Evolutionary conservation across 2,329 filamentous ascomycete species (phyloP).

Genomic region (Catunica adiposa): DNA sequence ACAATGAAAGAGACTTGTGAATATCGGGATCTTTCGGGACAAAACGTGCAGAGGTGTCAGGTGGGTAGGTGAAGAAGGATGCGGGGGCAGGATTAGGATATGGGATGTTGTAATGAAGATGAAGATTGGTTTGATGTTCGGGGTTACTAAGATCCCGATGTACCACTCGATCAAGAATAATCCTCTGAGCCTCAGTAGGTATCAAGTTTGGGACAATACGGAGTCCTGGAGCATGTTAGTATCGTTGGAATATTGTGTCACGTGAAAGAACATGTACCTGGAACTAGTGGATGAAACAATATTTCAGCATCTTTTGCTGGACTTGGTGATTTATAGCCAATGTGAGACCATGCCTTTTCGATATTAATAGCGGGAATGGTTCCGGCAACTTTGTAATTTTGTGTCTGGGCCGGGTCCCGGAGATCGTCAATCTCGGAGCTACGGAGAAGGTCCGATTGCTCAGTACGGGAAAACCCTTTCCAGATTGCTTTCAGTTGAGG

Average conservation of each 20-base stretch:
- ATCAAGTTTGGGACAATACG: constrained; percentile 61
- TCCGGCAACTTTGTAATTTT: constrained; percentile 30
- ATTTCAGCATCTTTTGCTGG: constrained; percentile 28
- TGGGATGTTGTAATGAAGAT: constrained; percentile 58
- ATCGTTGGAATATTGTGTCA: not conserved
- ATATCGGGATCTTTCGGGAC: constrained; percentile 51
- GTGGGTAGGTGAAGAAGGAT: constrained; percentile 39
- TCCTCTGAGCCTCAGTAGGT: constrained; percentile 48
- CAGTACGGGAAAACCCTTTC: constrained; percentile 54
- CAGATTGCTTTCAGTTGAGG: constrained; percentile 52
- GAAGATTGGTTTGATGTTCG: constrained; percentile 73
- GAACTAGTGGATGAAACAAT: constrained; percentile 49
- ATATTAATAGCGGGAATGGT: constrained; percentile 28
- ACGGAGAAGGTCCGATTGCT: constrained; percentile 32
- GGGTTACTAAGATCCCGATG: constrained; percentile 61
- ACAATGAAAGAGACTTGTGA: constrained; percentile 58
- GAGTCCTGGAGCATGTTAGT: constrained; percentile 41
- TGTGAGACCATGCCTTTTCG: constrained; percentile 26
- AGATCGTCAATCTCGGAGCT: constrained; percentile 40
- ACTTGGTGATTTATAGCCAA: constrained; percentile 23
- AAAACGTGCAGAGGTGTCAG: constrained; percentile 37
- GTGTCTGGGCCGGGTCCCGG: constrained; percentile 22
- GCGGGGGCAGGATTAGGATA: constrained; percentile 28
- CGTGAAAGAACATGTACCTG: constrained; percentile 35
- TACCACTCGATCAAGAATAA: constrained; percentile 55